Evolutionary conservation across 306 rosid genomes (phyloP).

Genomic region (Alnus rubra): DNA sequence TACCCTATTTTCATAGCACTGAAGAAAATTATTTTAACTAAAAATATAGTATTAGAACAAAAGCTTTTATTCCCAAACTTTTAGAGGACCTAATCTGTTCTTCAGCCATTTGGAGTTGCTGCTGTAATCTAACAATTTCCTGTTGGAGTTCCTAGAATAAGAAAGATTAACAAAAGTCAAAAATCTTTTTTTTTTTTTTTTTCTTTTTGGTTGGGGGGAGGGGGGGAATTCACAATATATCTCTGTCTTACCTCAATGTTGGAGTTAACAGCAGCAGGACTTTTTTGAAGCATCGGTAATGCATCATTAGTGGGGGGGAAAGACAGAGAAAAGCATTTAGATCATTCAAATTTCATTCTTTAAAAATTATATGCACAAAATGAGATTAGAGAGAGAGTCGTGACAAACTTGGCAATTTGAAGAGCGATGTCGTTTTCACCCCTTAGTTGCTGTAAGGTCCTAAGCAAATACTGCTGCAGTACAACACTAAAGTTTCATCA

Average conservation of each 20-base stretch:
- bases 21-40: no score
- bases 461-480: conserved; percentile 44
- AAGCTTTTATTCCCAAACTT: not conserved
- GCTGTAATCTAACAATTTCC: conserved; percentile 62
- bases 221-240: no score
- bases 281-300: conserved; percentile 20
- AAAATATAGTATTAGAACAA: not conserved
- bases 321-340: conserved; percentile 2
- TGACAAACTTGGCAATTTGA: conserved; percentile 42
- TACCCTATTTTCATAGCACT: conserved; percentile 35
- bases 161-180: not conserved
- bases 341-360: not conserved
- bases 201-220: no score
- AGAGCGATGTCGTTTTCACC: conserved; percentile 51
- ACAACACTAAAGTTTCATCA: not conserved
- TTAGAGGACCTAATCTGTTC: conserved; percentile 68
- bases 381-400: conserved; percentile 1
- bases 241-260: conserved; percentile 41
- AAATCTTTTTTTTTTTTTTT: no score
- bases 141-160: conserved; percentile 66
- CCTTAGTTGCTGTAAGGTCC: conserved; percentile 45
- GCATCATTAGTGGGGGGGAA: not conserved
- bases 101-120: conserved; percentile 77
- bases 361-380: not conserved
- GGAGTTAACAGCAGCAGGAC: conserved; percentile 39